phyloP scores from a whole-genome alignment of 2,329 filamentous ascomycete genomes.

The Talaromyces funiculosus region DNA sequence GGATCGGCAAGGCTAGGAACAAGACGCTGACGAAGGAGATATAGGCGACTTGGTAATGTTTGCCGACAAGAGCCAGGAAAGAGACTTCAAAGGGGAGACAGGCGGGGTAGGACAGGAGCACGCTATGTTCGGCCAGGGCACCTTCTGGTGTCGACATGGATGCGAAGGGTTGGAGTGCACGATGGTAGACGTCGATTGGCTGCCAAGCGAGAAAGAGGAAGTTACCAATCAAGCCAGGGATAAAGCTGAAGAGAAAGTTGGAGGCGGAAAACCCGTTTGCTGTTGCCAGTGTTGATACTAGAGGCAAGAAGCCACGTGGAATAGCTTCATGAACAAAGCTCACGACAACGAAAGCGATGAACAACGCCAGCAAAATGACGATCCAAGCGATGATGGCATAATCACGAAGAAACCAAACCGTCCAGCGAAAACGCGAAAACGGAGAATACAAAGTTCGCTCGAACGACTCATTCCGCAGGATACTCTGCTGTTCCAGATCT shows the following conservation, averaged over 20 bases:
- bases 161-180: conserved; percentile 54
- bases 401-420: conserved; percentile 71
- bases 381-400: conserved; percentile 61
- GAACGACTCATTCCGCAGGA: conserved; percentile 40
- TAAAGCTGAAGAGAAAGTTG: conserved; percentile 76
- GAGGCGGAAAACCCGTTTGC: conserved; percentile 69
- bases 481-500: conserved; percentile 35
- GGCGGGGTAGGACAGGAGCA: conserved; percentile 54
- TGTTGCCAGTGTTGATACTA: conserved; percentile 56
- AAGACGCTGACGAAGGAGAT: conserved; percentile 51
- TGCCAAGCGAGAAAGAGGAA: conserved; percentile 56
- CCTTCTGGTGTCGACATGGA: conserved; percentile 49
- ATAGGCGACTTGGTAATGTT: conserved; percentile 54
- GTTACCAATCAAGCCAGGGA: conserved; percentile 54
- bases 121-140: conserved; percentile 49
- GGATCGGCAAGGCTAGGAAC: conserved; percentile 50
- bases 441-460: conserved; percentile 49
- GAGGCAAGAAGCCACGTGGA: conserved; percentile 64
- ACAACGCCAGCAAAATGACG: conserved; percentile 54
- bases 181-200: conserved; percentile 56
- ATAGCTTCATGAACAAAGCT: conserved; percentile 69
- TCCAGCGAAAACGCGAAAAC: conserved; percentile 57
- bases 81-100: conserved; percentile 50
- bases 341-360: conserved; percentile 67
- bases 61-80: conserved; percentile 47